phyloP scores from a whole-genome alignment of 2,329 filamentous ascomycete species.

The Hawksworthiomyces lignivorus region DNA sequence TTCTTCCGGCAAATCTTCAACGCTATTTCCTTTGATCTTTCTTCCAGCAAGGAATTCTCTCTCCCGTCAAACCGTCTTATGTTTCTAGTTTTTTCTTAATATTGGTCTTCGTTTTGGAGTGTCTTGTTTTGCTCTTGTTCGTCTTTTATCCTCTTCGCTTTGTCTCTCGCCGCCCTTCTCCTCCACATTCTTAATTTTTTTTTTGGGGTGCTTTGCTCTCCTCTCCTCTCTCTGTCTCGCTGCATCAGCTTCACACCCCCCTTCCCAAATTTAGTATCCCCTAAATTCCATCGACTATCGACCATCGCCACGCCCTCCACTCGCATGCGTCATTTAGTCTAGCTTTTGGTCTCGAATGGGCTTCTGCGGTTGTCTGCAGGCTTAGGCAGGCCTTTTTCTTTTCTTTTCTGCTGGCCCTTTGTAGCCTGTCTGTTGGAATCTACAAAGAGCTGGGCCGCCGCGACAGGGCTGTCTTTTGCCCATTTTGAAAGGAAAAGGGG shows the following conservation, averaged over 20 bases:
- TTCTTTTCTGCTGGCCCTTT: neutral
- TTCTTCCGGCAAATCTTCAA: slow-evolving; percentile 4
- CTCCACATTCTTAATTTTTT: too few species aligned
- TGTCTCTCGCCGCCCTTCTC: neutral
- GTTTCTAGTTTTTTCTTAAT: neutral
- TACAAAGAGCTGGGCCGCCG: too few species aligned
- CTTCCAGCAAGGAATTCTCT: neutral
- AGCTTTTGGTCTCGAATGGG: slow-evolving; percentile 7
- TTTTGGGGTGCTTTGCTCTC: too few species aligned
- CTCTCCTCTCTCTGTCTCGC: neutral
- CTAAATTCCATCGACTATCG: neutral
- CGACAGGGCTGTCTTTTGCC: too few species aligned
- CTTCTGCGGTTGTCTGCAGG: slow-evolving; percentile 4
- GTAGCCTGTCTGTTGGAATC: too few species aligned
- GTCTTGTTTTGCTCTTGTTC: too few species aligned
- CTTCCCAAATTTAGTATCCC: too few species aligned
- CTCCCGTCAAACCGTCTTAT: neutral
- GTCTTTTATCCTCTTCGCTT: neutral
- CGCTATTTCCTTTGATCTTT: neutral
- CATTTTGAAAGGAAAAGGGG: too few species aligned
- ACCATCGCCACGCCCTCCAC: neutral
- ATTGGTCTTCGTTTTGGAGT: neutral
- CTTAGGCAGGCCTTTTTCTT: slow-evolving; percentile 4
- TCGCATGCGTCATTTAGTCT: slow-evolving; percentile 6
- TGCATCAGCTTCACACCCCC: neutral